Conservation (phyloP, 176 grass and related monocot species). For the Bonia amplexicaulis region DNA sequence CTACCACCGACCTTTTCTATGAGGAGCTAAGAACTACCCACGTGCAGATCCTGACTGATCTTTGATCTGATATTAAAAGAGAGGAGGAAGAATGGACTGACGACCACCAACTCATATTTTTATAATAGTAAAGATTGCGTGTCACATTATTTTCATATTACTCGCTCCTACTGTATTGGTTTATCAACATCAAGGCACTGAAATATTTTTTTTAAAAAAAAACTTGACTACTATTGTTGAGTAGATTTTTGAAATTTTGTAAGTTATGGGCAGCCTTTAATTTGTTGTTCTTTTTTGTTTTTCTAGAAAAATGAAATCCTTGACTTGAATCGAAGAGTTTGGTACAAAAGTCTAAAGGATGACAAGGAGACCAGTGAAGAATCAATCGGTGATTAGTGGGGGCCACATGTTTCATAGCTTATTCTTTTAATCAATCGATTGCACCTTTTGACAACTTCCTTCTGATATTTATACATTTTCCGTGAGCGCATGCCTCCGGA, state of each 20-base stretch:
- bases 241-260: neutral
- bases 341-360: neutral
- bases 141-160: neutral
- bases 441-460: neutral
- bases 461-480: neutral
- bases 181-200: neutral
- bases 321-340: neutral
- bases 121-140: too few relatives aligned
- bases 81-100: too few relatives aligned
- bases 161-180: neutral
- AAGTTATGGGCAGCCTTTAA: neutral
- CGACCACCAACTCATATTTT: too few relatives aligned
- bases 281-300: neutral
- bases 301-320: neutral
- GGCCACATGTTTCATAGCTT: neutral
- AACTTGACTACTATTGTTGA: neutral
- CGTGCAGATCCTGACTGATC: too few relatives aligned
- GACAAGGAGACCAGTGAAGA: neutral
- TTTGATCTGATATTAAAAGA: too few relatives aligned
- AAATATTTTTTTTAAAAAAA: neutral
- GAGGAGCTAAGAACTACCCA: too few relatives aligned
- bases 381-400: neutral
- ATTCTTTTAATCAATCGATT: neutral
- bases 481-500: neutral
- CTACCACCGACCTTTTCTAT: too few relatives aligned